Conservation (phyloP, 1,284 basidiomycete species). For the Grifola frondosa region DNA sequence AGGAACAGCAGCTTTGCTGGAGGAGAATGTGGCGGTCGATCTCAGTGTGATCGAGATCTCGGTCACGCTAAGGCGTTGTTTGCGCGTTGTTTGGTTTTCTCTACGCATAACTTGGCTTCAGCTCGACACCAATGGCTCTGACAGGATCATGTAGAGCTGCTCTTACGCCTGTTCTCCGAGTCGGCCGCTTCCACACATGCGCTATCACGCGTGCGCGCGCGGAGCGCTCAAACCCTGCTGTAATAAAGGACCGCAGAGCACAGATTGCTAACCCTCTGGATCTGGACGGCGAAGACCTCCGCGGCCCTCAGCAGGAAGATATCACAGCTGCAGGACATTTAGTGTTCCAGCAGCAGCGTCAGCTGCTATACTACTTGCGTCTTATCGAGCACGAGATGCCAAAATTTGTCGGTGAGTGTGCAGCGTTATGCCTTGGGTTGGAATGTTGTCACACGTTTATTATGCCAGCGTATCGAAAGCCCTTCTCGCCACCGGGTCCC, state of each 20-base stretch:
- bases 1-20: background rate
- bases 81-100: conserved; percentile 1
- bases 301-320: conserved; percentile 42
- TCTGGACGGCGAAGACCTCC: background rate
- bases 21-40: no score
- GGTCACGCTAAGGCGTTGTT: conserved; percentile 14
- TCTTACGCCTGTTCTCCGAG: conserved; percentile 9
- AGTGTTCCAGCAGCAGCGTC: conserved; percentile 67
- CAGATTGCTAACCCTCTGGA: no score
- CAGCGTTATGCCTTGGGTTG: conserved; percentile 8
- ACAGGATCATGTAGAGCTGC: conserved; percentile 18
- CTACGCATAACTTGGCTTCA: conserved; percentile 7
- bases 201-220: conserved; percentile 12
- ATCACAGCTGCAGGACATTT: conserved; percentile 67
- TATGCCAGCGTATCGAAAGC: conserved; percentile 67
- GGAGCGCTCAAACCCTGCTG: no score
- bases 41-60: conserved; percentile 15
- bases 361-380: conserved; percentile 70
- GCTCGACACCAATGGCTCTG: conserved; percentile 21
- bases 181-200: conserved; percentile 20
- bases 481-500: conserved; percentile 65
- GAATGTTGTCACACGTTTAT: background rate
- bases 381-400: conserved; percentile 85
- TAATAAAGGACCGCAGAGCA: no score
- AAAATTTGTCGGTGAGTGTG: conserved; percentile 71